phyloP scores from a whole-genome alignment of 257 asterid genomes.

The Knoxia roxburghii region DNA sequence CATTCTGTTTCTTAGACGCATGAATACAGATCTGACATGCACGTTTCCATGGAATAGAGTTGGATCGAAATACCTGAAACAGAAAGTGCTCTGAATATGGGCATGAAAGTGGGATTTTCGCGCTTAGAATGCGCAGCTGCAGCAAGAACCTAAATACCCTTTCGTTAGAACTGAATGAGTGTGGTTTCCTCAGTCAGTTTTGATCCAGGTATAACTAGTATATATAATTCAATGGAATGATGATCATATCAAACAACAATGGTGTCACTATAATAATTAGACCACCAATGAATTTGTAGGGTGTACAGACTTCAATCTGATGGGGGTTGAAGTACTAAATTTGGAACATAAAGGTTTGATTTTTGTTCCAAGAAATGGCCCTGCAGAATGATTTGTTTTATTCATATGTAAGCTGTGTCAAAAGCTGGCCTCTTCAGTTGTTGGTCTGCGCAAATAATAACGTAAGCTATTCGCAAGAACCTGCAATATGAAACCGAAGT shows the following conservation, averaged over 20 bases:
- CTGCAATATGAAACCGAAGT: conserved; percentile 31
- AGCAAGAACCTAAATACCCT: too few species aligned
- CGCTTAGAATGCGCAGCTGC: too few species aligned
- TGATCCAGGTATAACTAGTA: too few species aligned
- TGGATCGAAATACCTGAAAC: too few species aligned
- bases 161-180: too few species aligned
- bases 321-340: background rate
- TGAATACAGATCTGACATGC: too few species aligned
- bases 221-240: too few species aligned
- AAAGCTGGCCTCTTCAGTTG: conserved; percentile 83
- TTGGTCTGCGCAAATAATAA: conserved; percentile 76
- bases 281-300: conserved; percentile 6
- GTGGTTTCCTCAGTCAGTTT: too few species aligned
- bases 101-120: too few species aligned
- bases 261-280: background rate
- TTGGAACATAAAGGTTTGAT: conserved; percentile 1
- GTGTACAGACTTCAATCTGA: conserved; percentile 7
- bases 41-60: too few species aligned
- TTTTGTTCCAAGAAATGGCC: background rate
- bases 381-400: background rate
- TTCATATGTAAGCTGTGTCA: conserved; percentile 26
- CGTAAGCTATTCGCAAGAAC: conserved; percentile 83
- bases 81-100: too few species aligned
- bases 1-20: too few species aligned
- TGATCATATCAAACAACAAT: background rate